Conservation (phyloP, 371 early-diverging fungal species). For the Mortierella sp. region DNA sequence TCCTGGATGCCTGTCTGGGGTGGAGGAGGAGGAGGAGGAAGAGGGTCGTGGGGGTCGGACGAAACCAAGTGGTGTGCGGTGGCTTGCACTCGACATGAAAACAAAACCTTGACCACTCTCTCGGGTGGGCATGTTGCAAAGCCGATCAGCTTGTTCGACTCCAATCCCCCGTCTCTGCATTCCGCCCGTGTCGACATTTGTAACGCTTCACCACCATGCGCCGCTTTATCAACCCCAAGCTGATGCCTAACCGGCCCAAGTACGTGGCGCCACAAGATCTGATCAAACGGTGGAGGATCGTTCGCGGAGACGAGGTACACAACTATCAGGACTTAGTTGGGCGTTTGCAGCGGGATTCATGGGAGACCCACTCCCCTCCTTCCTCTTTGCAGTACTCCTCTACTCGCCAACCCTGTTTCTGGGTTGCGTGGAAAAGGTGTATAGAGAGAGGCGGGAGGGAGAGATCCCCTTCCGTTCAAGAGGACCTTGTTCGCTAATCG, state of each 20-base stretch:
- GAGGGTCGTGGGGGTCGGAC: neutral
- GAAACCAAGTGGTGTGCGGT: constrained; percentile 7
- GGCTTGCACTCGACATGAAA: constrained; percentile 36
- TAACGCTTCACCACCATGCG: constrained; percentile 40
- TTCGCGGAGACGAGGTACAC: constrained; percentile 70
- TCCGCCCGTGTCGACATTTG: too few relatives aligned
- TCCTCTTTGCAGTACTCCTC: too few relatives aligned
- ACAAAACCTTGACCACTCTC: constrained; percentile 15
- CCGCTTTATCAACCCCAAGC: constrained; percentile 55
- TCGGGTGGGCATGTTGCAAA: neutral
- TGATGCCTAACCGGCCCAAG: constrained; percentile 55
- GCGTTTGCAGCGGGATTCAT: too few relatives aligned
- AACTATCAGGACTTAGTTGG: neutral
- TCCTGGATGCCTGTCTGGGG: constrained; percentile 6
- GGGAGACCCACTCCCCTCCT: too few relatives aligned
- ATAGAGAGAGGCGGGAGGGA: too few relatives aligned
- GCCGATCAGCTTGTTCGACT: too few relatives aligned
- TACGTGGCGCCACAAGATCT: constrained; percentile 60
- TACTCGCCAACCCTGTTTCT: too few relatives aligned
- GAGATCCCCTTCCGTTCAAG: too few relatives aligned
- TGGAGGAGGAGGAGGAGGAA: neutral
- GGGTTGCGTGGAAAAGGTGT: too few relatives aligned
- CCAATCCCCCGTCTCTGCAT: too few relatives aligned
- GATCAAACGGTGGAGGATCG: constrained; percentile 69
- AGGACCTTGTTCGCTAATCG: neutral